Percentiles rank a stretch among this genome's conserved stretches.
These are phyloP conservation scores for Geotrichum phurueaensis DNA, from an alignment of 1,139 yeast species.

Conservation along the genomic window DNA sequence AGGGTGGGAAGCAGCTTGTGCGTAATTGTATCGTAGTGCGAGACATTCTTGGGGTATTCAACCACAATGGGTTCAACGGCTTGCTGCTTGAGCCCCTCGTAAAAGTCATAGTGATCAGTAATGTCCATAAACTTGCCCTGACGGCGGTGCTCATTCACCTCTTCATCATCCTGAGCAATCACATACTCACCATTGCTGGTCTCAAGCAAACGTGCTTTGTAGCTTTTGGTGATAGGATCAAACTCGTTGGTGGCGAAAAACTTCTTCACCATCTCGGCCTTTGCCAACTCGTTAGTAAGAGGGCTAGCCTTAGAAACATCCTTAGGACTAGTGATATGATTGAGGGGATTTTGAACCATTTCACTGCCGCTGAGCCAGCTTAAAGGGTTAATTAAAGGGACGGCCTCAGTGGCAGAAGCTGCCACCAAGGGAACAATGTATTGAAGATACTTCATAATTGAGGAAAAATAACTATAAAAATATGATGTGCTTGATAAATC, in stretches of 20 bases:
- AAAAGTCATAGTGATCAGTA: slow-evolving; percentile 17
- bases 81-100: slow-evolving; percentile 3
- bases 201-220: background rate
- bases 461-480: background rate
- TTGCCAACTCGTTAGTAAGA: background rate
- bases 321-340: background rate
- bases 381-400: background rate
- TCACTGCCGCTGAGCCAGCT: background rate
- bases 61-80: background rate
- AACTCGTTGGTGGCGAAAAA: background rate
- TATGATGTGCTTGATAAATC: background rate
- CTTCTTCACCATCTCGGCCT: background rate
- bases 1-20: slow-evolving; percentile 3
- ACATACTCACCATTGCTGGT: background rate
- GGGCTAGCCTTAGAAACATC: background rate
- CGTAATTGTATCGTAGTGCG: slow-evolving; percentile 1
- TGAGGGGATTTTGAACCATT: background rate
- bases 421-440: background rate
- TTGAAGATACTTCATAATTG: background rate
- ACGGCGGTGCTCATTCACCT: slow-evolving; percentile 1
- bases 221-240: background rate
- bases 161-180: background rate
- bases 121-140: slow-evolving; percentile 17
- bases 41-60: slow-evolving; percentile 7
- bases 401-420: background rate